A percentile compares a stretch with the other conserved stretches of the same genome.
These are phyloP conservation scores for Solanum stenotomum DNA, from an alignment of 257 asterid genomes.

Conservation along the genomic window DNA sequence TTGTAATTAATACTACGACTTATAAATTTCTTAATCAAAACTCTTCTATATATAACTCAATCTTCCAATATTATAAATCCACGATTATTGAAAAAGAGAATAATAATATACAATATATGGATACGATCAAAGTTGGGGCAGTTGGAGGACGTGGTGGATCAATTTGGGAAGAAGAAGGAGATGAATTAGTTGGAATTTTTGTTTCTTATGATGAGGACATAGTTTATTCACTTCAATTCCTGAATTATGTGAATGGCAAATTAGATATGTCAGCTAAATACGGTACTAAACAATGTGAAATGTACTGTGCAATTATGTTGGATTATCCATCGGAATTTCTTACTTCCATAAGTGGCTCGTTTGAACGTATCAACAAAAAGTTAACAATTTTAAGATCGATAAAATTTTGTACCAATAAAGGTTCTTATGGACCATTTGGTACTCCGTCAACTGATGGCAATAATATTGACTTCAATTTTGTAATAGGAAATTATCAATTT, in stretches of 20 bases:
- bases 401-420: constrained; percentile 25
- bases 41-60: too few relatives aligned
- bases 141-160: not conserved
- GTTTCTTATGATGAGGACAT: not conserved
- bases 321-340: not conserved
- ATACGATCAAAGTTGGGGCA: not conserved
- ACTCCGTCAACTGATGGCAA: not conserved
- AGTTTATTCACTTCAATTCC: not conserved
- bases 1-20: too few relatives aligned
- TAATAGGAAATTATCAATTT: not conserved
- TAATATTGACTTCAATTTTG: not conserved
- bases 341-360: not conserved
- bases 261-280: not conserved
- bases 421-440: constrained; percentile 37
- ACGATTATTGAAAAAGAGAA: too few relatives aligned
- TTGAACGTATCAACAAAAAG: not conserved
- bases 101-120: not conserved
- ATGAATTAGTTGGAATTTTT: not conserved
- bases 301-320: not conserved
- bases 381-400: not conserved
- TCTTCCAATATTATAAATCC: too few relatives aligned
- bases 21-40: too few relatives aligned
- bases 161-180: not conserved
- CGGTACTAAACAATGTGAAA: rapidly evolving
- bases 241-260: not conserved